Percentiles rank a stretch among this genome's conserved stretches.
Conservation (phyloP, 108 stramenopile genomes). For the Schizochytrium sp. region DNA sequence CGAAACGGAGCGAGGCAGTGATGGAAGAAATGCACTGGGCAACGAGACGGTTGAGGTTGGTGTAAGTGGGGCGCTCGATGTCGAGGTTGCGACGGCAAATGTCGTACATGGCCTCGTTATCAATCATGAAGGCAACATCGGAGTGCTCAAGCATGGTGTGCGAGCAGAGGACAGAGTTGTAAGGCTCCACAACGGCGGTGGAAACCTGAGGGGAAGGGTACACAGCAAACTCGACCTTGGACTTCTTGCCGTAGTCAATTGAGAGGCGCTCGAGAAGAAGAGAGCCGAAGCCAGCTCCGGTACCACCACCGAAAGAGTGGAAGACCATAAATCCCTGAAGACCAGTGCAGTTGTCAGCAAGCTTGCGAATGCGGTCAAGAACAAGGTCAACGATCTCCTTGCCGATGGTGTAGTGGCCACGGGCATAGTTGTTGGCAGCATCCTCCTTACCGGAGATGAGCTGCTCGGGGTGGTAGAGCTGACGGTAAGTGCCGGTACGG, state of each 20-base stretch:
- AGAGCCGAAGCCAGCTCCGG: slow-evolving; percentile 73
- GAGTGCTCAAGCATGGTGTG: slow-evolving; percentile 95
- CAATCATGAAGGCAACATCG: slow-evolving; percentile 92
- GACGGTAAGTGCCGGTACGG: slow-evolving; percentile 86
- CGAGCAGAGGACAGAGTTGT: slow-evolving; percentile 95
- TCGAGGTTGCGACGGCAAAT: slow-evolving; percentile 93
- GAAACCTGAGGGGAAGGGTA: slow-evolving; percentile 93
- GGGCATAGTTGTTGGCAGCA: slow-evolving; percentile 76
- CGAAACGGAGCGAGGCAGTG: slow-evolving; percentile 94
- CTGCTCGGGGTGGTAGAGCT: slow-evolving; percentile 78
- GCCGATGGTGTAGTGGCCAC: slow-evolving; percentile 77
- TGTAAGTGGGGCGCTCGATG: slow-evolving; percentile 92
- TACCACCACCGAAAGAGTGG: slow-evolving; percentile 75
- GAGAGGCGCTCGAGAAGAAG: slow-evolving; percentile 71
- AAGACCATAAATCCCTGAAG: slow-evolving; percentile 75
- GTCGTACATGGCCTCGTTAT: slow-evolving; percentile 95
- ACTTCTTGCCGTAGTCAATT: slow-evolving; percentile 73
- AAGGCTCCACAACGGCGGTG: slow-evolving; percentile 94
- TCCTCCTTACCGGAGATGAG: slow-evolving; percentile 76
- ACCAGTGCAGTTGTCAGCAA: slow-evolving; percentile 76
- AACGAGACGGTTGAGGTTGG: slow-evolving; percentile 92
- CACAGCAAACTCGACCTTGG: slow-evolving; percentile 70
- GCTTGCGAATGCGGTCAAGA: slow-evolving; percentile 74
- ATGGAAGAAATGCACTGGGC: slow-evolving; percentile 92
- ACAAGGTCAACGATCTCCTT: slow-evolving; percentile 77